Evolutionary conservation across 805 yeast genomes (phyloP).

Genomic region (Wickerhamomyces ciferrii): DNA sequence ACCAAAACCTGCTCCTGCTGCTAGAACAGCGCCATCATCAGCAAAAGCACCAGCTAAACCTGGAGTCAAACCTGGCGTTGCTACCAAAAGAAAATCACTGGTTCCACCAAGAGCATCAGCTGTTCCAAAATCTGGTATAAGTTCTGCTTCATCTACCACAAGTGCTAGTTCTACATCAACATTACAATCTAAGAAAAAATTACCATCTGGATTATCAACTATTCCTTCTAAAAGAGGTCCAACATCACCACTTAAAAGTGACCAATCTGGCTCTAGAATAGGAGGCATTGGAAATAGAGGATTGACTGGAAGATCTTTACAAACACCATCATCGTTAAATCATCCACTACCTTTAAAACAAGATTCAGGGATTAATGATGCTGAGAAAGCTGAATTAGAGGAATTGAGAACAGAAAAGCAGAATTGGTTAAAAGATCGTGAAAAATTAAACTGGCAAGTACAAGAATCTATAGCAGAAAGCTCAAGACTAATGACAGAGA

Average conservation of each 20-base stretch:
- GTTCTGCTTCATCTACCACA: constrained; percentile 6
- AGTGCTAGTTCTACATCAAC: constrained; percentile 11
- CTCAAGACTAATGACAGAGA: constrained; percentile 21
- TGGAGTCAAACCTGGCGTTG: background rate
- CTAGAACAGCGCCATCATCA: constrained; percentile 9
- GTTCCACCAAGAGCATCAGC: constrained; percentile 4
- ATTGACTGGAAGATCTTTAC: constrained; percentile 38
- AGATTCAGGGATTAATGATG: constrained; percentile 9
- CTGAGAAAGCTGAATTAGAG: constrained; percentile 38
- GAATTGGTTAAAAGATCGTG: constrained; percentile 25
- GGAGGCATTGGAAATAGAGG: constrained; percentile 21
- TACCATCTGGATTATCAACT: constrained; percentile 18
- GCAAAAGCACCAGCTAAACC: background rate
- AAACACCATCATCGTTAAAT: constrained; percentile 21
- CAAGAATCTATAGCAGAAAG: constrained; percentile 25
- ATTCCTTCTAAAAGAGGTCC: constrained; percentile 69
- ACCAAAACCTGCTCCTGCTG: constrained; percentile 16
- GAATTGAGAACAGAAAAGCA: constrained; percentile 49
- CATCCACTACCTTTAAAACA: background rate
- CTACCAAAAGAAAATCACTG: constrained; percentile 8
- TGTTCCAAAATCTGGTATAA: constrained; percentile 3
- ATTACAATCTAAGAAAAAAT: constrained; percentile 2
- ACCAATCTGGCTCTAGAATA: constrained; percentile 20
- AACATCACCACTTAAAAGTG: constrained; percentile 59
- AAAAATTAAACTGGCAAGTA: constrained; percentile 21